phyloP scores from a whole-genome alignment of 2,329 filamentous ascomycete species.

The Ascochyta koolunga region DNA sequence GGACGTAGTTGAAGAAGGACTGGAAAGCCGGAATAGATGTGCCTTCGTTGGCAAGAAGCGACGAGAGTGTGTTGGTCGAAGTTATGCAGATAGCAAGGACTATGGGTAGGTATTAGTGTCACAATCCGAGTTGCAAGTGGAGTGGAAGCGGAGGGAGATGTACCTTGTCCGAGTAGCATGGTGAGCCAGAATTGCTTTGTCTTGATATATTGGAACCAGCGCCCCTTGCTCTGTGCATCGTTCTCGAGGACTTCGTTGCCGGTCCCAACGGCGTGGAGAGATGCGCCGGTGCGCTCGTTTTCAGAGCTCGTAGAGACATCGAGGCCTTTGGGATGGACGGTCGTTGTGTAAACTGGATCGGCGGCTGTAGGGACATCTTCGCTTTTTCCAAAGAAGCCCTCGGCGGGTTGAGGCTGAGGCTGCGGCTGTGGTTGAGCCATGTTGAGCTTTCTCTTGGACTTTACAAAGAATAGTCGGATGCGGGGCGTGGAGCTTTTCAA shows the following conservation, averaged over 20 bases:
- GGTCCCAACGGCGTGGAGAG: conserved; percentile 15
- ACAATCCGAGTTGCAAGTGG: neutral
- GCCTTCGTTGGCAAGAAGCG: conserved; percentile 69
- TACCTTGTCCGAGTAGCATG: conserved; percentile 70
- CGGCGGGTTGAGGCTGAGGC: conserved; percentile 26
- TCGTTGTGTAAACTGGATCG: conserved; percentile 24
- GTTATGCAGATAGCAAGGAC: conserved; percentile 78
- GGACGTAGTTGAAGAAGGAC: conserved; percentile 90
- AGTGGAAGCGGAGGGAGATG: neutral
- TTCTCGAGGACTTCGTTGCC: conserved; percentile 31
- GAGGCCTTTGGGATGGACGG: conserved; percentile 29
- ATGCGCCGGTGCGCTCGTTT: conserved; percentile 29
- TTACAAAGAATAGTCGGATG: neutral
- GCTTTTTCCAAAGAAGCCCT: conserved; percentile 15
- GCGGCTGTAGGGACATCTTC: conserved; percentile 10
- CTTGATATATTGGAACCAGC: conserved; percentile 72
- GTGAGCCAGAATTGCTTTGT: conserved; percentile 90
- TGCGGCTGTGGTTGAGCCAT: conserved; percentile 26
- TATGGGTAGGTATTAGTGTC: conserved; percentile 11
- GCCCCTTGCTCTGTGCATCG: conserved; percentile 51
- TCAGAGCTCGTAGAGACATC: conserved; percentile 33
- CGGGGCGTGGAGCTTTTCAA: conserved; percentile 43
- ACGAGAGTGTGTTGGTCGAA: conserved; percentile 87
- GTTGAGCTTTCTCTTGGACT: neutral
- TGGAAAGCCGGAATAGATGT: conserved; percentile 94